Base-by-base conservation (phyloP, 225 moss, liverwort and hornwort genomes). In the Physcomitrium patens region DNA sequence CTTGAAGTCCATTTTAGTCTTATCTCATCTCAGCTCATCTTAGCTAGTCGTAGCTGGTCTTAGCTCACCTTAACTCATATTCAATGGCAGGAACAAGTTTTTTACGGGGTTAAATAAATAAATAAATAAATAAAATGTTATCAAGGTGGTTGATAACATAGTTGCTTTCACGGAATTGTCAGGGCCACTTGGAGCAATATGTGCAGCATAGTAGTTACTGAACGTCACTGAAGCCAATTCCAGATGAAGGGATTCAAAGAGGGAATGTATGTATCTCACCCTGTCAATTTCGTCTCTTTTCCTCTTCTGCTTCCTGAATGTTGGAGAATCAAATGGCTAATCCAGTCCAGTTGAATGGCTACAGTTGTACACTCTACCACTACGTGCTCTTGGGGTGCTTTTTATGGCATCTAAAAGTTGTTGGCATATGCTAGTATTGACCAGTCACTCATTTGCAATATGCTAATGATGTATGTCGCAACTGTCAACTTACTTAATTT, bases 251-350 rank as follows among this genome's bases (percentile, higher is more conserved):
- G 16, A 16, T 65, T 65, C 10, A 0, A 71, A 64, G 46, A 43
- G 53, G 64, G 43, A 24, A 23, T 54, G 43, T 53, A 43, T 55
- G 24, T 28, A 24, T 41, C 12, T 43, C 42, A 49, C 59, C 28
- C 60, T n/a, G 4, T 19, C 54, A 45, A 22, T 46, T 47, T 8
- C 19, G 12, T 48, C 48, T 26, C 60, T 19, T 57, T 70, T 26
- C 17, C 60, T 71, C 49, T 8, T 58, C 22, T 64, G 31, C 31
- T 64, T 64, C 20, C 19, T 45, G 64, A 45, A 22, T 64, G 63
- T 64, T 11, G 44, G 43, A 44, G n/a, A 28, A 48, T 12, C 18
- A 18, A 31, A 24, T 60, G 48, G 55, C 55, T 22, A 52, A 42
- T 55, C 69, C 42, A 56, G 37, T 45, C 7, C 46, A 57, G 6